These are phyloP conservation scores for Hymenoscyphus fructigenus DNA, from an alignment of 2,329 filamentous ascomycete genomes.

Conservation along the genomic window DNA sequence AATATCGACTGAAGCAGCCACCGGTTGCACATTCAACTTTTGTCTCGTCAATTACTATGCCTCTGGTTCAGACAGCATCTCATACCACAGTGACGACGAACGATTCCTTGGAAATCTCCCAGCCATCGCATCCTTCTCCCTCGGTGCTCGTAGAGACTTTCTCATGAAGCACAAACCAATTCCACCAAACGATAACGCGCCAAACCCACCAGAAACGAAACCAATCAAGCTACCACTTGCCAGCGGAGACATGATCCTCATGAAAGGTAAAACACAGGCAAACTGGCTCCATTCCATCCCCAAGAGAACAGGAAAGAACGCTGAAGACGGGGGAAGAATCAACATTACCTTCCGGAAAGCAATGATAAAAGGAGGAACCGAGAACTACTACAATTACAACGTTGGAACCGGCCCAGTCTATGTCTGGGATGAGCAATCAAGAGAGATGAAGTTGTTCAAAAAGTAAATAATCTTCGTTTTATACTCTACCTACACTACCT, in stretches of 20 bases:
- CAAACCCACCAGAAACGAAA: slow-evolving; percentile 38
- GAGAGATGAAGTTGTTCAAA: slow-evolving; percentile 43
- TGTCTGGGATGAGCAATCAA: slow-evolving; percentile 59
- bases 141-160: slow-evolving; percentile 73
- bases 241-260: slow-evolving; percentile 76
- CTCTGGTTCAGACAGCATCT: slow-evolving; percentile 73
- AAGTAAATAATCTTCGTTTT: slow-evolving; percentile 3
- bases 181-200: slow-evolving; percentile 36
- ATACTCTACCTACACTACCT: slow-evolving; percentile 27
- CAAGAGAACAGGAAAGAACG: slow-evolving; percentile 65
- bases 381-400: slow-evolving; percentile 85
- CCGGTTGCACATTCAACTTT: slow-evolving; percentile 71
- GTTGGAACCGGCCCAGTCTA: slow-evolving; percentile 69
- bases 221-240: slow-evolving; percentile 54
- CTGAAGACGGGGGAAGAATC: slow-evolving; percentile 62
- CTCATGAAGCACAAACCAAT: slow-evolving; percentile 75
- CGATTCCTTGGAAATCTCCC: slow-evolving; percentile 69
- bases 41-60: slow-evolving; percentile 83
- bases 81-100: slow-evolving; percentile 80
- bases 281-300: slow-evolving; percentile 79
- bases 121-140: slow-evolving; percentile 71
- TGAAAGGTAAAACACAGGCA: slow-evolving; percentile 72
- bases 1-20: slow-evolving; percentile 61
- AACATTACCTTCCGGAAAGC: slow-evolving; percentile 79
- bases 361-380: slow-evolving; percentile 68